Percentiles rank a stretch among this genome's conserved stretches.
phyloP scores from a whole-genome alignment of 805 yeast genomes.

The Candida succiphila region DNA sequence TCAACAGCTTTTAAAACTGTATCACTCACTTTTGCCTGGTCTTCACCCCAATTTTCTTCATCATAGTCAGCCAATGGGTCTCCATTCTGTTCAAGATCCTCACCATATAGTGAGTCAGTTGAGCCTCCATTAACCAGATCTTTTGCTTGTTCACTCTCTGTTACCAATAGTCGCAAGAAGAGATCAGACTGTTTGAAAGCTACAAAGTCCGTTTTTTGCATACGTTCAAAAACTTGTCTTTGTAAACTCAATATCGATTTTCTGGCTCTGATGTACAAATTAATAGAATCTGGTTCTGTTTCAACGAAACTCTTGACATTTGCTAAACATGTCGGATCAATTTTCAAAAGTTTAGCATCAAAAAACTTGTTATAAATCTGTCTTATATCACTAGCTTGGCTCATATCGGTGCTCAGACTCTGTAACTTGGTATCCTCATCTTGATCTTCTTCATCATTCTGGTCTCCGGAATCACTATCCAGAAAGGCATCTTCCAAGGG shows the following conservation, averaged over 20 bases:
- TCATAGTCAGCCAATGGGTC: slow-evolving; percentile 23
- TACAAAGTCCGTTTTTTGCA: slow-evolving; percentile 45
- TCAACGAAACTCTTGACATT: slow-evolving; percentile 29
- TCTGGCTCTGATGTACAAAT: slow-evolving; percentile 43
- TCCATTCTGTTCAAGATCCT: slow-evolving; percentile 18
- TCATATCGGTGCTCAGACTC: slow-evolving; percentile 9
- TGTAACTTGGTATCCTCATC: slow-evolving; percentile 3
- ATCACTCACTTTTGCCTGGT: slow-evolving; percentile 28
- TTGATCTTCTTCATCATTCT: slow-evolving; percentile 17
- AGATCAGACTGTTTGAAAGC: slow-evolving; percentile 51
- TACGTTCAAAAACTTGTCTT: slow-evolving; percentile 33
- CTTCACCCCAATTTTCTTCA: slow-evolving; percentile 23
- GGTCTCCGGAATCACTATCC: slow-evolving; percentile 18
- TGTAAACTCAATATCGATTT: slow-evolving; percentile 53
- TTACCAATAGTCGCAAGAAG: slow-evolving; percentile 43
- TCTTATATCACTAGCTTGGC: slow-evolving; percentile 43
- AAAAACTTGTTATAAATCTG: slow-evolving; percentile 38
- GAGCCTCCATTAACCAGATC: not conserved
- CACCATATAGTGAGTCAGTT: not conserved
- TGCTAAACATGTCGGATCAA: slow-evolving; percentile 16
- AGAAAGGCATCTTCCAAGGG: slow-evolving; percentile 49
- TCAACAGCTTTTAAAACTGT: slow-evolving; percentile 52
- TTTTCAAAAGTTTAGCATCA: slow-evolving; percentile 17
- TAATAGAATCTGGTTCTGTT: slow-evolving; percentile 11
- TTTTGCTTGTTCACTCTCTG: slow-evolving; percentile 14